Evolutionary conservation across 805 yeast genomes (phyloP), one percentile per base, ranked within the genome.

Genomic region (Ogataea dorogensis): DNA sequence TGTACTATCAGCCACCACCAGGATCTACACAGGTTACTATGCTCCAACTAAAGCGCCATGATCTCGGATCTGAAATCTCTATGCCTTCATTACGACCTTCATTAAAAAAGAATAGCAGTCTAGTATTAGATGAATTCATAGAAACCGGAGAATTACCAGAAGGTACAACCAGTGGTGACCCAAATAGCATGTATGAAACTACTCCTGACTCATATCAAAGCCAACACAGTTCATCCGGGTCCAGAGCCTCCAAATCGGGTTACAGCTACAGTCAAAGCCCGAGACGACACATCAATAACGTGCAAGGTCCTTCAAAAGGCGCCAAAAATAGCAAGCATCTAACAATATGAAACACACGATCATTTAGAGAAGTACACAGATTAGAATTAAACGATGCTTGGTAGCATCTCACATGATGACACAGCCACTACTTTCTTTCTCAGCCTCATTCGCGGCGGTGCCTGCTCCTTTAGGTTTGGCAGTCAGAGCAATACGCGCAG

Each of bases 401-500:
- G 19, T 32, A 8, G 37, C 24, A 12, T 35, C 34, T 24, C 36
- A 57, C 59, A 56, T 50, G 26, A 57, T 46, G 14, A 47, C 42
- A 50, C 62, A 57, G 16, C 49, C 37, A 17, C 42, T 42, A 7
- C 42, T 32, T n/a, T 40, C 35, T n/a, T 33, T 37, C 5, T 42
- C 50, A 14, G 30, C 20, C 14, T 36, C 19, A 38, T 67, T 67
- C 28, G 73, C 73, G 32, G 83, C 72, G 8, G 46, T 24, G 44
- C 67, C 65, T 33, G 77, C 78, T 36, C 89, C 91, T 64, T 80
- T 86, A 33, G 95, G 85, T 56, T 78, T 86, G 10, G 95, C 95
- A 44, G 85, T 81, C 49, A 91, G 71, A 2, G 97, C 98, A 55
- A 95, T 89, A 60, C 98, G 80, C 6, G 98, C 96, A 28, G 98